A percentile compares a stretch with the other conserved stretches of the same genome.
phyloP scores from a whole-genome alignment of 2,329 filamentous ascomycete species.

The Metarhizium humberi region DNA sequence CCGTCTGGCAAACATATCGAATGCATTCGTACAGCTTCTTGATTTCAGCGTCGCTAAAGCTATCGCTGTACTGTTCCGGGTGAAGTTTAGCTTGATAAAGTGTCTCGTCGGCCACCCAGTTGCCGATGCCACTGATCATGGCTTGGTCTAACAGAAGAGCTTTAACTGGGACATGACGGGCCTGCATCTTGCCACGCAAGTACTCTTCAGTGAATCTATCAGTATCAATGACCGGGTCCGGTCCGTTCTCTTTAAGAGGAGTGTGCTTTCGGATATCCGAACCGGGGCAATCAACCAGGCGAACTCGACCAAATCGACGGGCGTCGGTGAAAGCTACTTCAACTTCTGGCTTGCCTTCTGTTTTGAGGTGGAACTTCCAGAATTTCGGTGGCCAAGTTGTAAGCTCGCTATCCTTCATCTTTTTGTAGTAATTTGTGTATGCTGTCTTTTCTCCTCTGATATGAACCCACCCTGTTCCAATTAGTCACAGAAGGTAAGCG shows the following conservation, averaged over 20 bases:
- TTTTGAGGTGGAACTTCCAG: conserved; percentile 75
- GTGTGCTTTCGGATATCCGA: conserved; percentile 65
- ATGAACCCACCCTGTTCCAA: conserved; percentile 64
- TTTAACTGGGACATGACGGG: conserved; percentile 80
- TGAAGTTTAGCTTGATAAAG: conserved; percentile 84
- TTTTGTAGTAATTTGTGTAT: conserved; percentile 76
- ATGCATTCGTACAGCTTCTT: conserved; percentile 63
- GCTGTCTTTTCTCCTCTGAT: conserved; percentile 69
- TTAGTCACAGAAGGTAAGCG: conserved; percentile 1
- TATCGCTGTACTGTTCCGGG: conserved; percentile 86
- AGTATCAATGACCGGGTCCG: conserved; percentile 80
- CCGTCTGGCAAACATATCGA: conserved; percentile 68
- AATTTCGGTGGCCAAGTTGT: conserved; percentile 76
- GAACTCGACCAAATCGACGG: conserved; percentile 67
- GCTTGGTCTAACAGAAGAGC: conserved; percentile 80
- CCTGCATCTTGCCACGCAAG: conserved; percentile 59
- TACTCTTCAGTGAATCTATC: conserved; percentile 69
- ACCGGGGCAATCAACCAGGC: conserved; percentile 72
- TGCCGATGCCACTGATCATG: conserved; percentile 85
- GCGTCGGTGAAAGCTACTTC: conserved; percentile 76
- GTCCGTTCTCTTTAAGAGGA: conserved; percentile 84
- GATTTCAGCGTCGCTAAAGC: conserved; percentile 64
- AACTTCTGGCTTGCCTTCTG: conserved; percentile 41
- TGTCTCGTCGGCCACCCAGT: conserved; percentile 95
- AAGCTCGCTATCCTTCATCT: conserved; percentile 49